These are phyloP conservation scores for Geotrichum histeridarum DNA, from an alignment of 1,139 yeast species.

Conservation along the genomic window DNA sequence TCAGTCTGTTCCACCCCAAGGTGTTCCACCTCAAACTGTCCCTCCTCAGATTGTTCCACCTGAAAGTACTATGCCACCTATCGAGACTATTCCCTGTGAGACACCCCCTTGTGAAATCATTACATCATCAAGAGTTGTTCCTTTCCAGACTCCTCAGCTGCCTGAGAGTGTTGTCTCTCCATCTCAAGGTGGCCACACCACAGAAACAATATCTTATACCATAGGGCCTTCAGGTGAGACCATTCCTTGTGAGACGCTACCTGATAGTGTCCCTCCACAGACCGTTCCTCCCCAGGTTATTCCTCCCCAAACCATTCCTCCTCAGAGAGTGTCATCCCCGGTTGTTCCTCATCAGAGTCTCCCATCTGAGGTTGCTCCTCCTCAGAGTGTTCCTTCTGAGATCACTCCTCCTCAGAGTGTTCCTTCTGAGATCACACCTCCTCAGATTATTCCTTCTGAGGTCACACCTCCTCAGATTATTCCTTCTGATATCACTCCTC, in stretches of 20 bases:
- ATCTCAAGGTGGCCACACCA: too few species aligned
- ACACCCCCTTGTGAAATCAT: background rate
- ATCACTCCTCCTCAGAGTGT: background rate
- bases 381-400: background rate
- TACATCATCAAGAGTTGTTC: too few species aligned
- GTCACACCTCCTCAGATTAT: too few species aligned
- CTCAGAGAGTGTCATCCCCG: background rate
- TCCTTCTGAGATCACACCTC: background rate
- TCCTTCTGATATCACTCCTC: background rate
- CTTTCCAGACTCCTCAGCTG: too few species aligned
- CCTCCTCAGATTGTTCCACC: background rate
- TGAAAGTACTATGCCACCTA: background rate
- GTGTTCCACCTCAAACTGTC: background rate
- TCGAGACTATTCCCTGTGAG: too few species aligned
- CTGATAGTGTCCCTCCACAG: background rate
- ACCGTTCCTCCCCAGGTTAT: background rate
- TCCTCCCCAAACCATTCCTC: background rate
- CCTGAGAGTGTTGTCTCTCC: too few species aligned
- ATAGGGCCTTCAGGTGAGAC: too few species aligned
- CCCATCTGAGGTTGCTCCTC: background rate
- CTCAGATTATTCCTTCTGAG: background rate
- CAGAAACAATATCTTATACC: too few species aligned
- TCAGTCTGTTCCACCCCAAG: background rate
- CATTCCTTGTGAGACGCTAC: too few species aligned
- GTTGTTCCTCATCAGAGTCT: background rate